Conservation (phyloP, 2,329 filamentous ascomycete genomes). For the Fusarium metavorans region DNA sequence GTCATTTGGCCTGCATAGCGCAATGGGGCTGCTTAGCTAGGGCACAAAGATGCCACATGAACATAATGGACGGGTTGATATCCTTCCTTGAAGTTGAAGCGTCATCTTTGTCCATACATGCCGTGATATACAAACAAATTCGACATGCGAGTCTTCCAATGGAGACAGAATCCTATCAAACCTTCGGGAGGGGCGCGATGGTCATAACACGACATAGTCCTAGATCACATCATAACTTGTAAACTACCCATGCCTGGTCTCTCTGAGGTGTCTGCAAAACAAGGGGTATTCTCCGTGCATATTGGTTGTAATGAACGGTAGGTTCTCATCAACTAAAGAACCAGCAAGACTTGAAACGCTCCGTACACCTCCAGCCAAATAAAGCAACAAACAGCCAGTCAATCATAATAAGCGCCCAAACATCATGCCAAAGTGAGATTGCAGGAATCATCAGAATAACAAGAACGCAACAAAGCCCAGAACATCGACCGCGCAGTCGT, state of each 20-base stretch:
- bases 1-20: constrained; percentile 17
- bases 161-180: too few species aligned
- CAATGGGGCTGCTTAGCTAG: constrained; percentile 4
- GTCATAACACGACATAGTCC: neutral
- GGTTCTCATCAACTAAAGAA: neutral
- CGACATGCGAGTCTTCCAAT: neutral
- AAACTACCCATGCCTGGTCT: neutral
- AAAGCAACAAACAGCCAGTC: neutral
- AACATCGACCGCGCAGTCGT: neutral
- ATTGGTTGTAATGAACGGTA: neutral
- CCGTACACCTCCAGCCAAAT: neutral
- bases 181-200: neutral
- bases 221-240: neutral
- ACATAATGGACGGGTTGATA: constrained; percentile 11
- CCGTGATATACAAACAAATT: neutral
- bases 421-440: constrained; percentile 1
- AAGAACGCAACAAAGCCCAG: neutral
- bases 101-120: neutral
- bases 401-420: neutral
- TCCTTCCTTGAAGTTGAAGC: neutral
- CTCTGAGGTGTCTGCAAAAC: neutral
- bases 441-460: constrained; percentile 1
- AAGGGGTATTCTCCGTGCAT: neutral
- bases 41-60: constrained; percentile 23
- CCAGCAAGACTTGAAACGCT: neutral